Percentiles rank a stretch among this genome's conserved stretches.
Evolutionary conservation across 73 alveolate species (phyloP).

Genomic region (Paramecium biaurelia): DNA sequence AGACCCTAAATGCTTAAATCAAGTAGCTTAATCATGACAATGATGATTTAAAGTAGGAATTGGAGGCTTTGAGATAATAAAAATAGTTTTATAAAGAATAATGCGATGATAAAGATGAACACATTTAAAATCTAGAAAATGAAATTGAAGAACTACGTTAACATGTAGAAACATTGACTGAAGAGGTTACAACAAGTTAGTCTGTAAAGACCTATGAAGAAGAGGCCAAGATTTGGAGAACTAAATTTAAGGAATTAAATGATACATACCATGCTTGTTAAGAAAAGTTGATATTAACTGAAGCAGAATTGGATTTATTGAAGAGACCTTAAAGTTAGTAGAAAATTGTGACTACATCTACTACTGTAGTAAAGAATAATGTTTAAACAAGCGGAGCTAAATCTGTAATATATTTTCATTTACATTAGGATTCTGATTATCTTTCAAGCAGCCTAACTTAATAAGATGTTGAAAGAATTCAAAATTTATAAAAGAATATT

Average conservation of each 20-base stretch:
- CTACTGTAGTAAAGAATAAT: not conserved
- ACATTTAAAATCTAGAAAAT: not conserved
- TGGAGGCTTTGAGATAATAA: not conserved
- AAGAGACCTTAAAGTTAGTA: not conserved
- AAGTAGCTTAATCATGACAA: not conserved
- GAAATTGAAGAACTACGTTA: not conserved
- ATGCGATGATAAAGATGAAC: not conserved
- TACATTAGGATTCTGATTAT: not conserved
- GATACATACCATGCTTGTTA: conserved; percentile 25
- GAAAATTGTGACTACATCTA: not conserved
- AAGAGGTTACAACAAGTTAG: not conserved
- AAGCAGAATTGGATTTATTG: not conserved
- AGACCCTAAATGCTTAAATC: not conserved
- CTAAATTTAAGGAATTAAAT: not conserved
- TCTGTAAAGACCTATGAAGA: conserved; percentile 6
- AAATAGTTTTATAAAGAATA: not conserved
- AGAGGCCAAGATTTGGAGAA: not conserved
- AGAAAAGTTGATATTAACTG: not conserved
- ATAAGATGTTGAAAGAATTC: not conserved
- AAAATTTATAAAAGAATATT: not conserved
- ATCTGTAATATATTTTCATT: not conserved
- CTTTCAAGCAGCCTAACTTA: not conserved
- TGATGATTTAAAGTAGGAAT: not conserved
- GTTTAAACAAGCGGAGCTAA: not conserved
- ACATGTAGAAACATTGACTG: not conserved